Conservation (phyloP, 2,329 filamentous ascomycete species). For the Colletotrichum sp. region DNA sequence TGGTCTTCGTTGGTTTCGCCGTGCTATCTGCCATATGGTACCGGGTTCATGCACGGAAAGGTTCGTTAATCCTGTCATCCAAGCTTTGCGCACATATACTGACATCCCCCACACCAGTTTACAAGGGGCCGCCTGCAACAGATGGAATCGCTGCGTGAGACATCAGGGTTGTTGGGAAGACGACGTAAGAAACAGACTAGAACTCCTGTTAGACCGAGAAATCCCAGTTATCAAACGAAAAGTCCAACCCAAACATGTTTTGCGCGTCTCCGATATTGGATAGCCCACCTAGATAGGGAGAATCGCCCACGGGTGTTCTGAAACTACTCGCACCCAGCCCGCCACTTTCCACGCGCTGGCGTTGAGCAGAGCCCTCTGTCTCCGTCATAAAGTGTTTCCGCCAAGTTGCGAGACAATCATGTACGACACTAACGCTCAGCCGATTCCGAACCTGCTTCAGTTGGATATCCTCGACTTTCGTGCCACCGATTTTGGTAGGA, state of each 20-base stretch:
- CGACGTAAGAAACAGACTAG: background rate
- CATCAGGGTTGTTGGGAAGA: background rate
- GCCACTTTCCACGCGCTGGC: background rate
- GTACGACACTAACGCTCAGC: background rate
- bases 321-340: background rate
- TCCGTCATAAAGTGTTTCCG: background rate
- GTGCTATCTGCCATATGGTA: constrained; percentile 70
- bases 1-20: constrained; percentile 72
- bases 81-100: background rate
- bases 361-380: background rate
- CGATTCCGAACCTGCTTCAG: background rate
- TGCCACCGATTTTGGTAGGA: background rate
- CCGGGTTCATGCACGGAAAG: constrained; percentile 15
- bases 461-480: background rate
- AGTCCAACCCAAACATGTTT: background rate
- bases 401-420: background rate
- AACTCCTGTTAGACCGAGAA: background rate
- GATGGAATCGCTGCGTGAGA: background rate
- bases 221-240: background rate
- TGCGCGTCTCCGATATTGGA: background rate
- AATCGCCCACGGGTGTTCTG: background rate
- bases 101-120: background rate
- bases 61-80: background rate
- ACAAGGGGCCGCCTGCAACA: background rate
- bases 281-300: background rate